phyloP scores from a whole-genome alignment of 495 filamentous ascomycete genomes.

The Aspergillus cavernicola region DNA sequence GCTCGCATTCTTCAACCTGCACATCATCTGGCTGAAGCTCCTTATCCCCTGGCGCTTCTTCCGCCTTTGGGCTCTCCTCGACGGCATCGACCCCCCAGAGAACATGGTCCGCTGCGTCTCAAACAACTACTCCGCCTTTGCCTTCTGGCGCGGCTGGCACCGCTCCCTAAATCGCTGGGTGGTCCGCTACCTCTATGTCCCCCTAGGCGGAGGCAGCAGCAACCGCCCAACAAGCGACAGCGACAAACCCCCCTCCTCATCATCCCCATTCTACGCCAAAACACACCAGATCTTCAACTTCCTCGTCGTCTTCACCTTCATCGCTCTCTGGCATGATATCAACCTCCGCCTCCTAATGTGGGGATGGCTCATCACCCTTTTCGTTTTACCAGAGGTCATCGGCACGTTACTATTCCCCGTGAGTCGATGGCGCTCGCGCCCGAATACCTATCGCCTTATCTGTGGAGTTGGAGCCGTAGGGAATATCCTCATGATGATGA shows the following conservation, averaged over 20 bases:
- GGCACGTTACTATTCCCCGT: slow-evolving; percentile 68
- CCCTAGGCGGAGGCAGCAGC: slow-evolving; percentile 66
- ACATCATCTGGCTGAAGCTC: slow-evolving; percentile 97
- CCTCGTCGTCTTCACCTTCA: slow-evolving; percentile 90
- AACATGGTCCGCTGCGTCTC: slow-evolving; percentile 98
- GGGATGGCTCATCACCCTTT: slow-evolving; percentile 94
- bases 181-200: slow-evolving; percentile 90
- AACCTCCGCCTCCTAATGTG: slow-evolving; percentile 87
- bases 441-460: slow-evolving; percentile 70
- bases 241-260: slow-evolving; percentile 20
- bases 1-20: slow-evolving; percentile 93
- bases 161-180: slow-evolving; percentile 91
- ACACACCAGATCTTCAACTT: slow-evolving; percentile 59
- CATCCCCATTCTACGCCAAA: slow-evolving; percentile 26
- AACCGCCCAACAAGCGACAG: slow-evolving; percentile 49
- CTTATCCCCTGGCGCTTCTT: slow-evolving; percentile 97
- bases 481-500: slow-evolving; percentile 94
- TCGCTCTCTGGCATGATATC: slow-evolving; percentile 98
- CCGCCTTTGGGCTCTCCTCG: slow-evolving; percentile 85
- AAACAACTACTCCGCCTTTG: slow-evolving; percentile 87
- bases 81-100: slow-evolving; percentile 91
- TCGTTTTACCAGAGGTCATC: slow-evolving; percentile 84
- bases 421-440: slow-evolving; percentile 60
- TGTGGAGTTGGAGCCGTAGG: slow-evolving; percentile 82
- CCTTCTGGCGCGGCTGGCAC: slow-evolving; percentile 97